Percentiles rank a stretch among this genome's conserved stretches.
phyloP scores from a whole-genome alignment of 1,284 basidiomycete species.

The Cutaneotrichosporon cyanovorans region DNA sequence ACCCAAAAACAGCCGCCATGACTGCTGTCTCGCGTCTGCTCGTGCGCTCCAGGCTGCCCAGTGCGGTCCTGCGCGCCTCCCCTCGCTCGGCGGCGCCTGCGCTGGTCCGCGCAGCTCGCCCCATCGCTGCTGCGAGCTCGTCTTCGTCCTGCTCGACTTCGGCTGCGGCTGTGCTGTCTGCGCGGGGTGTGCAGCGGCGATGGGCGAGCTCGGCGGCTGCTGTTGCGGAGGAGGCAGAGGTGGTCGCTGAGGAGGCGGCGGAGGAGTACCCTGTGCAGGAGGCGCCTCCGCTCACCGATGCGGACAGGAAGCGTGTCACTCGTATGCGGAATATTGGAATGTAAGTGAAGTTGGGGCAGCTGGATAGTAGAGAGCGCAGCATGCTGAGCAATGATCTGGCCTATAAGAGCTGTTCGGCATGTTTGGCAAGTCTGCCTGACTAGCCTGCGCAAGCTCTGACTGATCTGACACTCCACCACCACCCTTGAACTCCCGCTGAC shows the following conservation, averaged over 20 bases:
- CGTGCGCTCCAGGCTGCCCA: constrained; percentile 6
- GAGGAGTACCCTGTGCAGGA: constrained; percentile 37
- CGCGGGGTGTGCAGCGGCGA: constrained; percentile 1
- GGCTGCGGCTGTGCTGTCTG: neutral
- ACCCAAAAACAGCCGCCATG: constrained; percentile 11
- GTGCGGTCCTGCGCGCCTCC: constrained; percentile 2
- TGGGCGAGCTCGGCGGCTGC: constrained; percentile 13
- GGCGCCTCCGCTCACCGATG: constrained; percentile 34
- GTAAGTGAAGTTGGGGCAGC: too few relatives aligned
- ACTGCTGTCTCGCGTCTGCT: constrained; percentile 15
- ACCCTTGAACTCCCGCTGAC: neutral
- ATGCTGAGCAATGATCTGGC: too few relatives aligned
- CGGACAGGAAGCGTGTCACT: constrained; percentile 33
- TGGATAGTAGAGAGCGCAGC: neutral
- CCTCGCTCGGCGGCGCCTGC: neutral
- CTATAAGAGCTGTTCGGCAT: neutral
- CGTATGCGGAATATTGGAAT: constrained; percentile 48
- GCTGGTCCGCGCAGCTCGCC: neutral
- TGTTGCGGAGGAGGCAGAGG: constrained; percentile 19
- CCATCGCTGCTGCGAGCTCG: neutral
- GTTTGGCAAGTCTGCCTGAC: neutral
- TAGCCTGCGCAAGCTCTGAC: too few relatives aligned
- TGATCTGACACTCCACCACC: too few relatives aligned
- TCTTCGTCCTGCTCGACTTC: neutral
- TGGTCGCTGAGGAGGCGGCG: constrained; percentile 19